Conservation (phyloP, 2,329 filamentous ascomycete species). For the Aureobasidium mangrovei region DNA sequence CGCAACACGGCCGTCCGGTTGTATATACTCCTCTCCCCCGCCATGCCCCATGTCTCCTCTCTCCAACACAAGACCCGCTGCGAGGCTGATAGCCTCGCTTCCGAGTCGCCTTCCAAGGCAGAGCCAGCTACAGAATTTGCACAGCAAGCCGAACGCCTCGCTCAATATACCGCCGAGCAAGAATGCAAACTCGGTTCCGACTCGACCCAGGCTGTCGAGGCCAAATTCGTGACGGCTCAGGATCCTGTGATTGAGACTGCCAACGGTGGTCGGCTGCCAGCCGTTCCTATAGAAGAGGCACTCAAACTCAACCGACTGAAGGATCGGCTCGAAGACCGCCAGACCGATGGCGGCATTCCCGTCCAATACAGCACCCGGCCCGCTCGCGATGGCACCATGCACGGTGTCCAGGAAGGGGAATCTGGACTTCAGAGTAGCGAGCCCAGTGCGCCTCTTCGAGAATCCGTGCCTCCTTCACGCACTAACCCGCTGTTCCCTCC, state of each 20-base stretch:
- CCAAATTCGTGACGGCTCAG: constrained; percentile 54
- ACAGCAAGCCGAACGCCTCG: constrained; percentile 47
- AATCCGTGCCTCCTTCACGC: constrained; percentile 50
- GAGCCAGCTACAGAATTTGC: constrained; percentile 42
- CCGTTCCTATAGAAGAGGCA: constrained; percentile 61
- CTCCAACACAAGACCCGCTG: not conserved
- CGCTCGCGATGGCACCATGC: constrained; percentile 35
- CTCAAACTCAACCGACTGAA: constrained; percentile 58
- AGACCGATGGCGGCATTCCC: constrained; percentile 25
- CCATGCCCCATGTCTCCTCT: constrained; percentile 10
- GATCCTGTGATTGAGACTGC: constrained; percentile 64
- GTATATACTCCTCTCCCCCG: not conserved
- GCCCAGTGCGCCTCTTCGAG: constrained; percentile 31
- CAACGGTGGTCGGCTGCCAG: constrained; percentile 57
- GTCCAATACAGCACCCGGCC: constrained; percentile 27
- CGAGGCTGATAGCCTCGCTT: not conserved
- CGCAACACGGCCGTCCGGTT: not conserved
- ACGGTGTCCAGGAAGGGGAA: constrained; percentile 26
- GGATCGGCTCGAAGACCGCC: constrained; percentile 39
- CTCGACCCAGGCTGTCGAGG: constrained; percentile 51
- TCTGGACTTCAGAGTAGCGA: constrained; percentile 24
- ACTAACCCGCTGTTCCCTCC: constrained; percentile 80
- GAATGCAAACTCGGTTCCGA: constrained; percentile 32
- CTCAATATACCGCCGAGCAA: constrained; percentile 31
- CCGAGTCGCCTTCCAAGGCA: not conserved